A percentile compares a stretch with the other conserved stretches of the same genome.
phyloP scores from a whole-genome alignment of 345 rosid genomes.

The Citropsis articulata region DNA sequence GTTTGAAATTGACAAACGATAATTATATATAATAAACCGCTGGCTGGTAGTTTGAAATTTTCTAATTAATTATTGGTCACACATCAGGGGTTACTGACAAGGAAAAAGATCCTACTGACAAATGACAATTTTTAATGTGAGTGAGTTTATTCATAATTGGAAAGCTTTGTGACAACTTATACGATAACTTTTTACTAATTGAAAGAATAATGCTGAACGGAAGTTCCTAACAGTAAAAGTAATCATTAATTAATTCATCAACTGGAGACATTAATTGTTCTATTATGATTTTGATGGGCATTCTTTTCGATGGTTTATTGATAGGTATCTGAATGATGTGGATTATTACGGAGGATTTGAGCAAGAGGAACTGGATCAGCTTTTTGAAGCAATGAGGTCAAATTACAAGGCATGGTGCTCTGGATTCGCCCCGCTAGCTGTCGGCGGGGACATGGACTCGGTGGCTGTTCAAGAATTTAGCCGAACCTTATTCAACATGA shows the following conservation, averaged over 20 bases:
- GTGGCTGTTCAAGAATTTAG: constrained; percentile 91
- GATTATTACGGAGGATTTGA: constrained; percentile 91
- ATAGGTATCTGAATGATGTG: constrained; percentile 66
- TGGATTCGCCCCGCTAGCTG: constrained; percentile 81
- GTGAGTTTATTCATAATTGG: background rate
- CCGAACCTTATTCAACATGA: constrained; percentile 89
- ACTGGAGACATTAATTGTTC: too few relatives aligned
- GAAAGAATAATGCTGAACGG: background rate
- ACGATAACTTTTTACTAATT: background rate
- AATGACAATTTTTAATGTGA: too few relatives aligned
- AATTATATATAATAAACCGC: too few relatives aligned
- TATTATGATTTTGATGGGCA: background rate
- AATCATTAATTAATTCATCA: too few relatives aligned
- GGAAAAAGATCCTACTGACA: too few relatives aligned
- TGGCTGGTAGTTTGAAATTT: too few relatives aligned
- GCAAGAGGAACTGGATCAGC: constrained; percentile 69
- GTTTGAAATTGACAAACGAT: too few relatives aligned
- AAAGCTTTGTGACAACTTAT: background rate
- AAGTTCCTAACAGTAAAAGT: background rate
- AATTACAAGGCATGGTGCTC: constrained; percentile 90
- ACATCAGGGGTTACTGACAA: background rate
- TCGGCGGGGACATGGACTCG: constrained; percentile 91
- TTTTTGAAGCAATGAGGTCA: constrained; percentile 69
- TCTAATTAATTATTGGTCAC: too few relatives aligned
- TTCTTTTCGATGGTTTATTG: background rate